A percentile compares a stretch with the other conserved stretches of the same genome.
Evolutionary conservation across 805 yeast genomes (phyloP).

Genomic region (Komagataella pastoris): DNA sequence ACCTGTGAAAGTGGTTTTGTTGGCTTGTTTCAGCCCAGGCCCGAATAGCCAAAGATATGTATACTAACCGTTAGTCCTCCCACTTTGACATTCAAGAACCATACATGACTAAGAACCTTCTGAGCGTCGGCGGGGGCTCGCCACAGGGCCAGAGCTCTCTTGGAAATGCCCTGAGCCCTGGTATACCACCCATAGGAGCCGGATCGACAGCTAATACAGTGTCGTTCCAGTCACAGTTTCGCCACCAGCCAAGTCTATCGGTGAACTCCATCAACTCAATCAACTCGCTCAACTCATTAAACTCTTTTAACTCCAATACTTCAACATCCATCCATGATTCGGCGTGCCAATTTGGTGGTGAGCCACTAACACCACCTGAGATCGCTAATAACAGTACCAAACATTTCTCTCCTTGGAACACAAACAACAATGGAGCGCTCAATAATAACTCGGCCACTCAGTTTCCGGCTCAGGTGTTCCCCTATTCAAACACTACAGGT

Average conservation of each 20-base stretch:
- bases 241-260: conserved; percentile 6
- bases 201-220: not conserved
- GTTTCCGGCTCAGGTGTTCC: not conserved
- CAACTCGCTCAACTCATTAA: conserved; percentile 1
- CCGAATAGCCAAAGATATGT: not conserved
- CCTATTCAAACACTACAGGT: not conserved
- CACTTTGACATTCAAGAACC: not conserved
- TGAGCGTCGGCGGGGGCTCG: not conserved
- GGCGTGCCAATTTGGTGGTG: conserved; percentile 1
- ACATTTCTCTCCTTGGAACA: conserved; percentile 6
- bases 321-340: not conserved
- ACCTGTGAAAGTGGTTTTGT: not conserved
- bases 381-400: conserved; percentile 1
- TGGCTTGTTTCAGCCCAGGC: not conserved
- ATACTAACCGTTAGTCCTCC: not conserved
- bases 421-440: not conserved
- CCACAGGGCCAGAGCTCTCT: not conserved
- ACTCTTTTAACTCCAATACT: not conserved
- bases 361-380: conserved; percentile 8
- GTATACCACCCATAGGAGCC: not conserved
- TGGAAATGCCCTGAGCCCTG: not conserved
- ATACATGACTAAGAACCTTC: not conserved
- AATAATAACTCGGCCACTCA: not conserved
- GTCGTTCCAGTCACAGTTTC: not conserved
- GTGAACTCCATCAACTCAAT: conserved; percentile 6